Evolutionary conservation across 2,329 filamentous ascomycete species (phyloP), one percentile per base, ranked within the genome.

Genomic region (Grosmannia huntii): DNA sequence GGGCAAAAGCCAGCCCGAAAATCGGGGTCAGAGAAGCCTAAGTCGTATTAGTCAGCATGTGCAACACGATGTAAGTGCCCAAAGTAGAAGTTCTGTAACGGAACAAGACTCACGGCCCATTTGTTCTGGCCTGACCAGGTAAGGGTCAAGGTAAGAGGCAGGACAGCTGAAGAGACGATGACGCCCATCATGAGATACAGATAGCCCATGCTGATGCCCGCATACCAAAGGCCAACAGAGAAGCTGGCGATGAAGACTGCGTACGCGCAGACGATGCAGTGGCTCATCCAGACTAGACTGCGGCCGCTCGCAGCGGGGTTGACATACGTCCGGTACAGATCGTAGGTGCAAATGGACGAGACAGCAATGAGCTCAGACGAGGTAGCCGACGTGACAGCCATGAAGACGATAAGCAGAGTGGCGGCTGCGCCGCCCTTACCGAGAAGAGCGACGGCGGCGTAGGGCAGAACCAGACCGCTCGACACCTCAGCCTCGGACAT

Each of bases 291-390:
- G 55, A 96, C 91, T 5, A 96, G 80, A 38, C 81, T 80, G 66
- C 81, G 85, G 21, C 90, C 90, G 56, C 80, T 85, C 7, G 90
- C 90, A 0, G 73, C 68, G 0, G 90, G 90, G 62, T 94, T 86
- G 73, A 95, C 80, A 69, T 95, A 95, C 1, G 87, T 90, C 61
- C 90, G 85, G 72, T 94, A 95, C 63, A 94, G 79, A 67, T 95
- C 90, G 68, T 94, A 95, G 0, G 90, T 95, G 71, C 85, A 84
- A 70, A 95, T 95, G 10, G 87, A 90, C 1, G 87, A 92, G 1
- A 95, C 89, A 2, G 90, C 89, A 59, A 96, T 92, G 6, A 95
- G 75, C 68, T 95, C 87, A 0, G 89, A 86, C 1, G 86, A 91
- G 62, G 87, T 87, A 0, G 90, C 87, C 1, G 84, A 89, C 0